Evolutionary conservation across 75 land plant genomes (phyloP), one percentile per base, ranked within the genome.

Genomic region (Cunninghamia lanceolata): DNA sequence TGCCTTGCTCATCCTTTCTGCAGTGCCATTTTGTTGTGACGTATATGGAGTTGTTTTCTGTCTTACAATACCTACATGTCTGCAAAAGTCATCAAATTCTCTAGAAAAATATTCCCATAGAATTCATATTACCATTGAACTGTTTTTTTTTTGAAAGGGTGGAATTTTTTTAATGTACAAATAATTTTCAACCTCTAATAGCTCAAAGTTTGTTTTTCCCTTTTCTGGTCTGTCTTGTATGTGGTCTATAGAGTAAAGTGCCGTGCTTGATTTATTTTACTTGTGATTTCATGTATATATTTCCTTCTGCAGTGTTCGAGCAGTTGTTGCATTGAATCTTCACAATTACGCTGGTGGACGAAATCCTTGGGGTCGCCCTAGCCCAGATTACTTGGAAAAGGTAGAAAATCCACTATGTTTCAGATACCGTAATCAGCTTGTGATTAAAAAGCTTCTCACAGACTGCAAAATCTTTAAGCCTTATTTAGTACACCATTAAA

Each of bases 341-440:
- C 94, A 94, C 38, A 98, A 90, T 75, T 98, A 98, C 87, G 99
- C 91, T 80, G 93, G 99, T 89, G 99, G 99, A 80, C 88, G 96
- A 71, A 91, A 98, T 89, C 99, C 99, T 19, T 98, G 99, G 99
- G 99, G 99, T 35, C 88, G 91, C 39, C 90, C 92, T 70, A 89
- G 85, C 30, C 92, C 94, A 45, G 91, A 95, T 32, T 93, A 89
- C 82, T 85, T 90, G 86, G 90, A 94, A 74, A 95, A 94, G 99
- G 99, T 98, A 28, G 35, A 83, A n/a, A 73, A 73, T 34, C 2
- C 3, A 73, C 15, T 34, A 11, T 73, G n/a, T 34, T 73, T 73
- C 34, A 73, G 34, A 70, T 70, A 30, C 30, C 30, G 13, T 70
- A 70, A 30, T 30, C 74, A n/a, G 30, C 74, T 70, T 70, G 74